These are phyloP conservation scores for Rutidosis leptorrhynchoides DNA, from an alignment of 129 eudicot species.

Conservation along the genomic window DNA sequence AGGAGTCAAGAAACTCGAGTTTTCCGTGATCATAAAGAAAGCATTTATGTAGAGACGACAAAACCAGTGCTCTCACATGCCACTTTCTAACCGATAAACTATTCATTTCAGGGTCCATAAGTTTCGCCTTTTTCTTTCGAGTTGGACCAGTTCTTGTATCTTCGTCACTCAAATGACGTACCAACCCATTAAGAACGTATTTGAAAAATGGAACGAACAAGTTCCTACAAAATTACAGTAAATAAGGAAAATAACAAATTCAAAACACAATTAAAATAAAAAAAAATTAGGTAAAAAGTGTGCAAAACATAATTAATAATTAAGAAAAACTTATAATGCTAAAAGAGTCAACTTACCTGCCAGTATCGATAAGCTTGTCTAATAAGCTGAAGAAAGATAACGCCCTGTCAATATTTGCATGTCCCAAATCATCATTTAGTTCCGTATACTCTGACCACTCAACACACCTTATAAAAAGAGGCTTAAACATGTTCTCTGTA, in stretches of 20 bases:
- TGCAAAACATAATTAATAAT: not conserved
- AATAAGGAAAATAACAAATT: not conserved
- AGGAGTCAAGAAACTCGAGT: conserved; percentile 64
- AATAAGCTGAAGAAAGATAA: conserved; percentile 73
- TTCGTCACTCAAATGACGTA: conserved; percentile 56
- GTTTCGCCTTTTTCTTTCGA: conserved; percentile 77
- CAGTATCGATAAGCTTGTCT: conserved; percentile 74
- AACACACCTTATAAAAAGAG: conserved; percentile 80
- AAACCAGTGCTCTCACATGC: conserved; percentile 66
- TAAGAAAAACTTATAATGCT: not conserved
- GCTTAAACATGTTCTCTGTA: conserved; percentile 92
- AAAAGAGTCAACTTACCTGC: conserved; percentile 43
- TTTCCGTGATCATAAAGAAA: conserved; percentile 77
- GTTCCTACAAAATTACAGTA: conserved; percentile 41
- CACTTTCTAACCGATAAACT: conserved; percentile 46
- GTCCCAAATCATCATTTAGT: conserved; percentile 38
- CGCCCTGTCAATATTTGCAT: conserved; percentile 47
- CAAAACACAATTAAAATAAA: not conserved
- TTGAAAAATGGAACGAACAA: conserved; percentile 93
- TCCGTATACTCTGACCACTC: conserved; percentile 73
- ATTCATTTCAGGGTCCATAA: conserved; percentile 28
- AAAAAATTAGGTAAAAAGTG: conserved; percentile 1
- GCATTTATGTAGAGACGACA: conserved; percentile 77
- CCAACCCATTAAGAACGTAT: conserved; percentile 72
- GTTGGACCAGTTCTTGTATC: conserved; percentile 36